Conservation (phyloP, 345 rosid genomes). For the Trapa bicornis region DNA sequence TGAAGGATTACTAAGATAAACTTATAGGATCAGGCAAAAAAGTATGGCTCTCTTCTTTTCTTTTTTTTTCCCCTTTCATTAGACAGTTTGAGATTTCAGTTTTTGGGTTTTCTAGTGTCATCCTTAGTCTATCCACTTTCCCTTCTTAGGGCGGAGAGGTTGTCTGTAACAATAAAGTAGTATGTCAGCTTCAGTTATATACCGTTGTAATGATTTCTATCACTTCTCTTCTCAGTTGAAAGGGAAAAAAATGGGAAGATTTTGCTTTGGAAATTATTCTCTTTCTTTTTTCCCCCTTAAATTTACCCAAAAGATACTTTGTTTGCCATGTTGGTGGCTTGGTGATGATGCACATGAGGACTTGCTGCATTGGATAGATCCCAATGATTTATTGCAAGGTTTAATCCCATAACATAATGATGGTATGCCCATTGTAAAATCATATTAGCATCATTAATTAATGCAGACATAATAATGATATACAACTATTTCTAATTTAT, state of each 20-base stretch:
- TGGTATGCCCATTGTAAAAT: no score
- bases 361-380: no score
- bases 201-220: not conserved
- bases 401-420: no score
- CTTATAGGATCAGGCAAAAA: not conserved
- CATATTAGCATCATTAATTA: no score
- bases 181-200: not conserved
- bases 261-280: not conserved
- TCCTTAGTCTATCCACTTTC: not conserved
- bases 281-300: not conserved
- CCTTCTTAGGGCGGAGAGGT: not conserved
- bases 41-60: not conserved
- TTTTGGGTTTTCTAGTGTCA: not conserved
- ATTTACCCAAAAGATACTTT: no score
- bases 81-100: not conserved
- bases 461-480: no score
- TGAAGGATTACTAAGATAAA: not conserved
- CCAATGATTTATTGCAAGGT: no score
- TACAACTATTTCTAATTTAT: no score
- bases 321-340: no score
- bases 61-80: not conserved
- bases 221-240: not conserved
- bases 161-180: not conserved
- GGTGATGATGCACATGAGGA: no score
- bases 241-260: not conserved